These are phyloP conservation scores for Marchantia paleacea DNA, from an alignment of 225 moss, liverwort and hornwort species.

Conservation along the genomic window DNA sequence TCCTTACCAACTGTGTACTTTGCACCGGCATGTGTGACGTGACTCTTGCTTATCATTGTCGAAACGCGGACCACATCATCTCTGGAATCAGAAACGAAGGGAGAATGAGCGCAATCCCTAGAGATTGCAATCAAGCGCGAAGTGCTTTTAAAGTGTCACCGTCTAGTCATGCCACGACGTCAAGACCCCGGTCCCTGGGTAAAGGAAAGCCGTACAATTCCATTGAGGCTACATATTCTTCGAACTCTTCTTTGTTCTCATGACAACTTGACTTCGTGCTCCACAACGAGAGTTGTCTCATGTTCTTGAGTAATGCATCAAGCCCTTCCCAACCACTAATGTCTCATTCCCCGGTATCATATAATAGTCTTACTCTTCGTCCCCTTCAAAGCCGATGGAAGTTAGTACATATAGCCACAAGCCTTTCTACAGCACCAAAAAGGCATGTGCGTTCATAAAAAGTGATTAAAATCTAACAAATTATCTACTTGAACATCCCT, in stretches of 20 bases:
- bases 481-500: not conserved
- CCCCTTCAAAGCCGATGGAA: not conserved
- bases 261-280: not conserved
- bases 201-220: slow-evolving; percentile 4
- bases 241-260: not conserved
- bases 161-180: not conserved
- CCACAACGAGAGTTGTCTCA: not conserved
- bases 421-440: not conserved
- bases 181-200: not conserved
- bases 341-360: not conserved
- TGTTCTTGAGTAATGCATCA: not conserved
- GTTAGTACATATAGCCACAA: not conserved
- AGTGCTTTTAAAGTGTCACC: not conserved
- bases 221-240: not conserved
- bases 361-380: too few relatives aligned
- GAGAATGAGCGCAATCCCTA: not conserved
- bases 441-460: not conserved
- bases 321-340: not conserved
- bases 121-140: not conserved
- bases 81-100: not conserved
- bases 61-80: not conserved
- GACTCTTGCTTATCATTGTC: not conserved
- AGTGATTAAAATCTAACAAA: not conserved
- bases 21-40: not conserved
- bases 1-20: not conserved